Evolutionary conservation across 2,329 filamentous ascomycete genomes (phyloP).

Genomic region (Leptodontidium sp.): DNA sequence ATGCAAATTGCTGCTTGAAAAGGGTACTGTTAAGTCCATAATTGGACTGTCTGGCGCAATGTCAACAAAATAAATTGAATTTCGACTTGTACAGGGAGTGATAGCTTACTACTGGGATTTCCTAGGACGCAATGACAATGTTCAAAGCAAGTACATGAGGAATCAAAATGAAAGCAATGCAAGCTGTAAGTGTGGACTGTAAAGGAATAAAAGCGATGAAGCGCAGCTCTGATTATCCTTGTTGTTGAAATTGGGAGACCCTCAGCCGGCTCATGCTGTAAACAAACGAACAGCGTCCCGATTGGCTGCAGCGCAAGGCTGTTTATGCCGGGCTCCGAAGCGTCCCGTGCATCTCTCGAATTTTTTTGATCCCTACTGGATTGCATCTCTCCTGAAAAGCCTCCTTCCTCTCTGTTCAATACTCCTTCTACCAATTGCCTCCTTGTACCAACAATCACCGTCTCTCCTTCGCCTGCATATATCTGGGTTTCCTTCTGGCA

Average conservation of each 20-base stretch:
- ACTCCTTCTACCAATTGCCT: constrained; percentile 25
- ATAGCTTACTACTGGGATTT: constrained; percentile 1
- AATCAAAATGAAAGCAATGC: constrained; percentile 19
- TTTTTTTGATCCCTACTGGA: constrained; percentile 27
- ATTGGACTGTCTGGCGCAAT: constrained; percentile 14
- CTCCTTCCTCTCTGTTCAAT: constrained; percentile 30
- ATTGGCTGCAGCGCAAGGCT: constrained; percentile 21
- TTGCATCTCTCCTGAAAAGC: constrained; percentile 23
- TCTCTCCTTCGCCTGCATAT: constrained; percentile 33
- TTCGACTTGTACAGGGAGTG: not conserved
- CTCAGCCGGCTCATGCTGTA: constrained; percentile 1
- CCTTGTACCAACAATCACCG: constrained; percentile 21
- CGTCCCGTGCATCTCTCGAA: constrained; percentile 6
- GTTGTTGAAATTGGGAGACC: constrained; percentile 8
- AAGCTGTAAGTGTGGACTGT: not conserved
- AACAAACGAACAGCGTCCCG: constrained; percentile 18
- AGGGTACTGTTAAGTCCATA: constrained; percentile 24
- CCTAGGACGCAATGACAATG: constrained; percentile 11
- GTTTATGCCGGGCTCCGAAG: constrained; percentile 18
- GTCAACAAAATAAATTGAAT: constrained; percentile 7
- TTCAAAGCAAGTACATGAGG: constrained; percentile 22
- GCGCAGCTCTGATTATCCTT: not conserved
- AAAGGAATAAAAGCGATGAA: constrained; percentile 14
- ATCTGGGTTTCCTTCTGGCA: constrained; percentile 22
- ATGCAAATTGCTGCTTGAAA: constrained; percentile 24